Evolutionary conservation across 2,329 filamentous ascomycete species (phyloP), one percentile per base, ranked within the genome.

Genomic region (Aspergillus texensis): DNA sequence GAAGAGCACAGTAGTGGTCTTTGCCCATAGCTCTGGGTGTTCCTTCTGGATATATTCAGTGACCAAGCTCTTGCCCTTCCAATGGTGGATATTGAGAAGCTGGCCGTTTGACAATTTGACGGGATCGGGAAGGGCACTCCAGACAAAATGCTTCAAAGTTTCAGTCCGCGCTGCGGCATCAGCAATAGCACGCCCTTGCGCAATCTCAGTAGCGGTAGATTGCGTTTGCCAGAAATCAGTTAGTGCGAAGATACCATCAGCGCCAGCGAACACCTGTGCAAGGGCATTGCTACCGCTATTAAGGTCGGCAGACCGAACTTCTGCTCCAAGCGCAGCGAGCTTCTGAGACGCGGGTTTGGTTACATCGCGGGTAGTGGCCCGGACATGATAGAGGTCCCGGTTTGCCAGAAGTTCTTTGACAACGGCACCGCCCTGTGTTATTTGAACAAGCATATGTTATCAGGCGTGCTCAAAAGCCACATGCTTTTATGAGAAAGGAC

Each of bases 1-100:
- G 53, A 63, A 63, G 43, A 63, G 50, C n/a, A 63, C 53, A 1
- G 62, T 63, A n/a, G 59, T 61, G 11, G 62, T 63, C 57, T 57
- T 60, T 12, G 52, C 62, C 62, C 62, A 63, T 19, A 63, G 43
- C 11, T 34, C 30, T 32, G 62, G 57, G 16, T 63, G 16, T 16
- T 60, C 16, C 28, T 32, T 45, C 36, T 60, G 62, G 41, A 63
- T 63, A 32, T 63, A 63, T 28, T 63, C 62, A 11, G 62, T 60
- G n/a, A 63, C 41, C 24, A 63, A 19, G 28, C 62, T 63, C 57
- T 63, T 63, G 6, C 57, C 57, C 57, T 63, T 63, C 62, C 62
- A 63, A 52, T 63, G 62, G 30, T 63, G 62, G 2, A 63, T 55
- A 21, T 63, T 60, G 52, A 63, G 43, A 45, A 45, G n/a, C n/a